Evolutionary conservation across 257 asterid genomes (phyloP).

Genomic region (Solanum virginianum): DNA sequence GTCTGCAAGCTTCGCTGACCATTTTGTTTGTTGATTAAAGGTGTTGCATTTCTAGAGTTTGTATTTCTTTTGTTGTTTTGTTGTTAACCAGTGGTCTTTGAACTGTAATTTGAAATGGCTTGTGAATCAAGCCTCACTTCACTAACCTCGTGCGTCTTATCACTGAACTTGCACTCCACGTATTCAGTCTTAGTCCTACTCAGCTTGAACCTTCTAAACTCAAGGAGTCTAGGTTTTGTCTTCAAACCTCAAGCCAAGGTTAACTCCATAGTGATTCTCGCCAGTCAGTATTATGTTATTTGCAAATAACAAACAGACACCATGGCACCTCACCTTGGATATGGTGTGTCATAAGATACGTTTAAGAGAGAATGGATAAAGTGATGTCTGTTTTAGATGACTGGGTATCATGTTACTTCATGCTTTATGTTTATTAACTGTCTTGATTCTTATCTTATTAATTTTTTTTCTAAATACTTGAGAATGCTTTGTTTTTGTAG

Average conservation of each 20-base stretch:
- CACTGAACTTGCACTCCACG: neutral
- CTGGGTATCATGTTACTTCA: neutral
- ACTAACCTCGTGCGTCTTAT: neutral
- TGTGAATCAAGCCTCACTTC: neutral
- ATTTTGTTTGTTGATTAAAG: neutral
- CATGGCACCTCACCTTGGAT: neutral
- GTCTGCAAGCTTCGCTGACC: neutral
- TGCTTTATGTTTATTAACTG: neutral
- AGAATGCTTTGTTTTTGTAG: constrained; percentile 35
- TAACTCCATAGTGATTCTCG: neutral
- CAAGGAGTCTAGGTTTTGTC: neutral
- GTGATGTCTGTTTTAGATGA: neutral
- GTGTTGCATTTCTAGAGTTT: neutral
- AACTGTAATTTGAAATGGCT: neutral
- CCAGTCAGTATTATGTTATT: neutral
- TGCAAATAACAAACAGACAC: neutral
- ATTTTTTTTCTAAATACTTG: constrained; percentile 12
- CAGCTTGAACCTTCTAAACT: neutral
- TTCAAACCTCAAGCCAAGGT: neutral
- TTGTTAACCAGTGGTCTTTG: neutral
- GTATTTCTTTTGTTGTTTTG: neutral
- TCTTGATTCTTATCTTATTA: neutral
- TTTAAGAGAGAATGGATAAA: neutral
- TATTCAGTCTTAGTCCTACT: neutral
- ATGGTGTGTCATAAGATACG: neutral